Evolutionary conservation across 768 basidiomycete genomes (phyloP).

Genomic region (Tylopilus plumbeoviolaceoides): DNA sequence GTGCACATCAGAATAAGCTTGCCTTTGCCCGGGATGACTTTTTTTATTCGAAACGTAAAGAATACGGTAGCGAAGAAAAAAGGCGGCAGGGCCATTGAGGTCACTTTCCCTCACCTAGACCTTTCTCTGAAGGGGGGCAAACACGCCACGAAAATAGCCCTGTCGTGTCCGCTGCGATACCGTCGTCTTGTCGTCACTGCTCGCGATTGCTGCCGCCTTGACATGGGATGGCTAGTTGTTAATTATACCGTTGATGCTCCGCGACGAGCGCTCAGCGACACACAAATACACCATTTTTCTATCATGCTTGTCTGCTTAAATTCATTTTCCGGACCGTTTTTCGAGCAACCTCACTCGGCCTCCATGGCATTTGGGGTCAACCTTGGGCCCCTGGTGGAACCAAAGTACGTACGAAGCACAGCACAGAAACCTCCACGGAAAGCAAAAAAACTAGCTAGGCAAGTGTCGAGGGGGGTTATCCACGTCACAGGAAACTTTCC

Average conservation of each 20-base stretch:
- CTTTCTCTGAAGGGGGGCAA: not conserved
- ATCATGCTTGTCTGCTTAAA: no score
- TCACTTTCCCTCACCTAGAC: not conserved
- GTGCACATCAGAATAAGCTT: conserved; percentile 11
- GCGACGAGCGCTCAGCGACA: conserved; percentile 4
- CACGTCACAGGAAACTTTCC: conserved; percentile 10
- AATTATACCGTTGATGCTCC: conserved; percentile 11
- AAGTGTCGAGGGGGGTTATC: conserved; percentile 2
- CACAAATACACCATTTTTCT: not conserved
- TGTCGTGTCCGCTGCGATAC: not conserved
- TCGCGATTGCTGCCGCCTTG: conserved; percentile 1
- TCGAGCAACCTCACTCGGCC: not conserved
- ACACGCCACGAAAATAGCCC: not conserved
- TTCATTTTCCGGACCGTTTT: not conserved
- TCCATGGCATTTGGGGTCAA: not conserved
- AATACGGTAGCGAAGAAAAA: conserved; percentile 1
- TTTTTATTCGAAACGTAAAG: conserved; percentile 12
- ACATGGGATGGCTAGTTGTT: conserved; percentile 9
- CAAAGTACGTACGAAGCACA: conserved; percentile 10
- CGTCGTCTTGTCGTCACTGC: not conserved
- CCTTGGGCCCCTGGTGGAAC: conserved; percentile 5
- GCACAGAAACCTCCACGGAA: conserved; percentile 6
- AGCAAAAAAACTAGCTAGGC: conserved; percentile 4
- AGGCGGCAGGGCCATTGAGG: not conserved
- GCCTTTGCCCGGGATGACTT: not conserved